Conservation (phyloP, 106 monocot species). For the Agapanthus africanus region DNA sequence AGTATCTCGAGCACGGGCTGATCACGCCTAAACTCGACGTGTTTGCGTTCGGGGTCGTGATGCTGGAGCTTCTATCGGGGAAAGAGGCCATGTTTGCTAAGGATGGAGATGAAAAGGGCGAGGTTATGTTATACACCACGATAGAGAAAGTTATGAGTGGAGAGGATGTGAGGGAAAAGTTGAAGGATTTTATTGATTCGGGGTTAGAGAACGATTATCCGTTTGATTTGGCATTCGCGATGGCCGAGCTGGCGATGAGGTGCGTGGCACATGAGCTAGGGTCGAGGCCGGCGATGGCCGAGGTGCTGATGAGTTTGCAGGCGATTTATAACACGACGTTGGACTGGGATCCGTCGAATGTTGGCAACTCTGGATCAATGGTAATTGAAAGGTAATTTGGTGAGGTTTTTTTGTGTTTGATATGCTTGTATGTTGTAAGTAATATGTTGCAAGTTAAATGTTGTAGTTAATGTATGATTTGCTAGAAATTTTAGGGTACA, state of each 20-base stretch:
- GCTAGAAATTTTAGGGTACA: too few species aligned
- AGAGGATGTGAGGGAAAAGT: conserved; percentile 50
- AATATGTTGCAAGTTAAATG: too few species aligned
- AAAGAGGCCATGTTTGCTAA: conserved; percentile 11
- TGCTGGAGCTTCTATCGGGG: conserved; percentile 44
- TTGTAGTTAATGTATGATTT: too few species aligned
- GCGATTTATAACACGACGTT: conserved; percentile 50
- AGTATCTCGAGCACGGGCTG: conserved; percentile 44
- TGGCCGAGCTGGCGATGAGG: conserved; percentile 65
- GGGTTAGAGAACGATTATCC: conserved; percentile 48
- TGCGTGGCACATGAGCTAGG: conserved; percentile 45
- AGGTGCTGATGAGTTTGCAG: conserved; percentile 47
- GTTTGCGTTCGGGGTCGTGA: conserved; percentile 36
- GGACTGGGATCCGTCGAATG: conserved; percentile 71
- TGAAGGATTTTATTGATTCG: conserved; percentile 58
- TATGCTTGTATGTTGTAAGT: too few species aligned
- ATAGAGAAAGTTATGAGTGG: conserved; percentile 33
- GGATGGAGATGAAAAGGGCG: conserved; percentile 12
- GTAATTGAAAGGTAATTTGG: conserved; percentile 27
- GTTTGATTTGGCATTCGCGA: conserved; percentile 52
- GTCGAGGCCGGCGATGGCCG: conserved; percentile 37
- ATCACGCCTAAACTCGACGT: conserved; percentile 44
- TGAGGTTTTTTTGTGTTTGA: too few species aligned
- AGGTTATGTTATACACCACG: conserved; percentile 22
- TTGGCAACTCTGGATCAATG: conserved; percentile 31